phyloP scores from a whole-genome alignment of 306 rosid genomes.

The Betula pendula region DNA sequence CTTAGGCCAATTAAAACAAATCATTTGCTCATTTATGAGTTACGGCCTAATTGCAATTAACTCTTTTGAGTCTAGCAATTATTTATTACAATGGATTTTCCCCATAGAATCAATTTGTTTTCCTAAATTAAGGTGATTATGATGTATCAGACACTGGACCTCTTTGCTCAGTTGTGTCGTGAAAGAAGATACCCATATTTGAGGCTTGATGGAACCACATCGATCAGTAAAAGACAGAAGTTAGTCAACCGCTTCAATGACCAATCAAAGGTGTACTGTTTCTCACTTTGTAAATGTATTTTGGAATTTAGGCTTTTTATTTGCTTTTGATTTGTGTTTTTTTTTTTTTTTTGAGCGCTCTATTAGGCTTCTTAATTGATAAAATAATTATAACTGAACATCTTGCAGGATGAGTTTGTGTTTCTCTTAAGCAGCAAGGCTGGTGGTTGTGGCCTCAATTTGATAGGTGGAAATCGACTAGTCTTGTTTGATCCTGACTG shows the following conservation, averaged over 20 bases:
- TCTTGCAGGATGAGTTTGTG: constrained; percentile 82
- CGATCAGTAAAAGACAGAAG: constrained; percentile 94
- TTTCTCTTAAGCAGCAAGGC: constrained; percentile 99
- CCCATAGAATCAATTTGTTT: constrained; percentile 12
- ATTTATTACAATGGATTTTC: constrained; percentile 6
- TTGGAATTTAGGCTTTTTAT: not conserved
- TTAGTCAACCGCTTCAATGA: constrained; percentile 87
- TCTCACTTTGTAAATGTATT: constrained; percentile 14
- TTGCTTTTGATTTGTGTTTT: constrained; percentile 13
- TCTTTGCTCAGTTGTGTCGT: constrained; percentile 89
- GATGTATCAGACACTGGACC: constrained; percentile 83
- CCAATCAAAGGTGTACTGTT: constrained; percentile 55
- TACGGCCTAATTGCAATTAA: not conserved
- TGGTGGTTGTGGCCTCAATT: constrained; percentile 99
- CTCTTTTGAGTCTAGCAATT: not conserved
- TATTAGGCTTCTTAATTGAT: constrained; percentile 1
- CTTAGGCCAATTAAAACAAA: not conserved
- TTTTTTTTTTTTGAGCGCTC: constrained; percentile 3
- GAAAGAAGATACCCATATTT: constrained; percentile 88
- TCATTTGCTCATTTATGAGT: not conserved
- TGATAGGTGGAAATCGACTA: constrained; percentile 96
- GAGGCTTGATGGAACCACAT: constrained; percentile 92
- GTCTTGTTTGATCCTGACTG: constrained; percentile 97
- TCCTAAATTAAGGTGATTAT: constrained; percentile 28
- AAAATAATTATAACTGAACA: constrained; percentile 12